These are phyloP conservation scores for Thelonectria discophora DNA, from an alignment of 2,329 filamentous ascomycete species.

Conservation along the genomic window DNA sequence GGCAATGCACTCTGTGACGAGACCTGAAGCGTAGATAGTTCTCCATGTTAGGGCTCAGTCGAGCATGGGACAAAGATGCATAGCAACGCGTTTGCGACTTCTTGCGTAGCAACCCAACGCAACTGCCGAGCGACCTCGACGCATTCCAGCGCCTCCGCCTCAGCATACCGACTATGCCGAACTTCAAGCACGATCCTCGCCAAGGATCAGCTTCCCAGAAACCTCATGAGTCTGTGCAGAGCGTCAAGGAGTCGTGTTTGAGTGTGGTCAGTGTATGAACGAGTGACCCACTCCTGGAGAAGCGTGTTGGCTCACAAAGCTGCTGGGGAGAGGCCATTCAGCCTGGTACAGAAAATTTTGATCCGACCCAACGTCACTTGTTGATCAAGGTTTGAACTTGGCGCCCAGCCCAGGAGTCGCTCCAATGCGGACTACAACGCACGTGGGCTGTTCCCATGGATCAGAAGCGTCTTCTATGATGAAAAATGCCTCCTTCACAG, in stretches of 20 bases:
- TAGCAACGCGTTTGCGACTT: background rate
- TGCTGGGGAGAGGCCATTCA: background rate
- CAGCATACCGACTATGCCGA: too few relatives aligned
- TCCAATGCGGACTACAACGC: background rate
- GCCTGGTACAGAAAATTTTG: background rate
- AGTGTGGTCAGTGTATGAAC: slow-evolving; percentile 13
- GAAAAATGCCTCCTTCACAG: background rate
- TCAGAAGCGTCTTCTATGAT: background rate
- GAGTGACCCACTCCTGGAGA: background rate
- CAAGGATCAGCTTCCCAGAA: too few relatives aligned
- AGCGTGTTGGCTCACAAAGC: background rate
- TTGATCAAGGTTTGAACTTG: background rate
- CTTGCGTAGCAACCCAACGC: too few relatives aligned
- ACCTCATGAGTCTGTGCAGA: slow-evolving; percentile 1
- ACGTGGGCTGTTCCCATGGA: background rate
- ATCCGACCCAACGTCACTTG: background rate
- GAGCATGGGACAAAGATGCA: background rate
- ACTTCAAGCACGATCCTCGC: too few relatives aligned
- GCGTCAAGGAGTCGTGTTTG: background rate
- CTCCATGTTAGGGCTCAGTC: background rate
- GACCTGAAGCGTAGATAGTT: background rate
- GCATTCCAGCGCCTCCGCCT: too few relatives aligned
- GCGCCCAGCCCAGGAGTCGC: background rate
- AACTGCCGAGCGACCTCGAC: too few relatives aligned
- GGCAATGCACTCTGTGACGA: background rate